phyloP scores from a whole-genome alignment of 306 rosid species.

The Alnus rubra region DNA sequence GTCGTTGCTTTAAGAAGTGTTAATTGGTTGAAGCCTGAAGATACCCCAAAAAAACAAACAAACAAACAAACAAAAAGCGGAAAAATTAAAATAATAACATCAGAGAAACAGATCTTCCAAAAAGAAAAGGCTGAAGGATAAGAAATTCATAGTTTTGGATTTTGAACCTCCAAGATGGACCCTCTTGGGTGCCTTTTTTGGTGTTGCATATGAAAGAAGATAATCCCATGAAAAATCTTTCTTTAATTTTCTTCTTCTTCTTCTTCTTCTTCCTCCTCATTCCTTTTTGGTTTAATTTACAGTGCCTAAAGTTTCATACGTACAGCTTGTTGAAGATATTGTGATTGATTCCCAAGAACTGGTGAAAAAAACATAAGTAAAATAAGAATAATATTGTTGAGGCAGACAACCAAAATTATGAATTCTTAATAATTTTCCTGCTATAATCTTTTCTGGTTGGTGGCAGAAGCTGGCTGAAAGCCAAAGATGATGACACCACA shows the following conservation, averaged over 20 bases:
- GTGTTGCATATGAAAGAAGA: background rate
- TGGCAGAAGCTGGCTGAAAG: background rate
- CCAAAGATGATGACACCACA: conserved; percentile 9
- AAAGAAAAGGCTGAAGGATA: background rate
- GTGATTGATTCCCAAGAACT: background rate
- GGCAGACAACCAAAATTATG: background rate
- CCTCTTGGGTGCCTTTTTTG: background rate
- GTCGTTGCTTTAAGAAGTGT: background rate
- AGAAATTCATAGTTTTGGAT: background rate
- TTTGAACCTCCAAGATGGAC: background rate
- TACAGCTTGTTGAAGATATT: background rate
- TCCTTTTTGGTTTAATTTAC: background rate
- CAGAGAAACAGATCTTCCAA: background rate
- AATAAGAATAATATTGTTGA: background rate
- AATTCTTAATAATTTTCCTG: too few species aligned
- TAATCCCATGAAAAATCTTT: background rate
- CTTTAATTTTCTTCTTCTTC: too few species aligned
- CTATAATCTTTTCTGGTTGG: background rate
- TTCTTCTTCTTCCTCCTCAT: too few species aligned
- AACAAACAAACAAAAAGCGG: too few species aligned
- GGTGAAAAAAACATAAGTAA: too few species aligned
- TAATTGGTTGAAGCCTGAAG: background rate
- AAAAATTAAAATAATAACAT: background rate
- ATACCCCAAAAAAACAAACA: too few species aligned
- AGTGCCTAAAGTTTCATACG: too few species aligned